phyloP scores from a whole-genome alignment of 2,329 filamentous ascomycete species.

The Xylariomycetidae sp. region DNA sequence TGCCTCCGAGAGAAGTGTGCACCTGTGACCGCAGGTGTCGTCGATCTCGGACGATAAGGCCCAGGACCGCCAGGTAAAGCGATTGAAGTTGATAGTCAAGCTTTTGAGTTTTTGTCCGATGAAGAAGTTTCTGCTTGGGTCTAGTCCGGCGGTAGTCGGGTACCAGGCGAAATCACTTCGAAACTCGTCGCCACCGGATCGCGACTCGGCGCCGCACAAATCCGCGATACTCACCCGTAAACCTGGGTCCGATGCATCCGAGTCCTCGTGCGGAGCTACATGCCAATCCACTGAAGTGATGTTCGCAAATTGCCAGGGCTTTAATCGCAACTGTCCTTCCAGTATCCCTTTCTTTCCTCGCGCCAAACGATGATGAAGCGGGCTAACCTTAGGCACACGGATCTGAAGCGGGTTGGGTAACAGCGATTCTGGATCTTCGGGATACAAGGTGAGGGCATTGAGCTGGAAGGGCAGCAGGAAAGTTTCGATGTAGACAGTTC shows the following conservation, averaged over 20 bases:
- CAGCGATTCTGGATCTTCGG: slow-evolving; percentile 13
- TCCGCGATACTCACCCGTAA: slow-evolving; percentile 9
- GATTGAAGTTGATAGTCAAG: slow-evolving; percentile 18
- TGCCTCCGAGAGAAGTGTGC: slow-evolving; percentile 17
- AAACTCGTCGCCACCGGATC: slow-evolving; percentile 14
- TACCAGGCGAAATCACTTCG: slow-evolving; percentile 13
- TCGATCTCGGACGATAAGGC: slow-evolving; percentile 22
- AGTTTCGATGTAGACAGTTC: slow-evolving; percentile 21
- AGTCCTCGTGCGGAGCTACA: too few relatives aligned
- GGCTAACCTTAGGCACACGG: too few relatives aligned
- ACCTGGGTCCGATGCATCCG: too few relatives aligned
- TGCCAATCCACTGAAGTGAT: slow-evolving; percentile 20
- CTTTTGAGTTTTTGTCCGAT: slow-evolving; percentile 15
- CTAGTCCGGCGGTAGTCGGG: not conserved
- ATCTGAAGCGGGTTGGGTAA: slow-evolving; percentile 9
- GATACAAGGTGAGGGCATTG: slow-evolving; percentile 18
- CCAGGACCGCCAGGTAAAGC: slow-evolving; percentile 24
- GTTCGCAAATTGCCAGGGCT: slow-evolving; percentile 22
- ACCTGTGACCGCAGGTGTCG: slow-evolving; percentile 17
- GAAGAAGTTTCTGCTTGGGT: too few relatives aligned
- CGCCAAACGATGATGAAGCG: slow-evolving; percentile 14
- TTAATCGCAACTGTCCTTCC: slow-evolving; percentile 14
- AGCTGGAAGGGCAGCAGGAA: slow-evolving; percentile 21
- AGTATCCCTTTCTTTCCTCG: slow-evolving; percentile 4
- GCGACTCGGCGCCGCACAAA: slow-evolving; percentile 15